Conservation (phyloP, 2,329 filamentous ascomycete genomes). For the Aspergillus candidus region DNA sequence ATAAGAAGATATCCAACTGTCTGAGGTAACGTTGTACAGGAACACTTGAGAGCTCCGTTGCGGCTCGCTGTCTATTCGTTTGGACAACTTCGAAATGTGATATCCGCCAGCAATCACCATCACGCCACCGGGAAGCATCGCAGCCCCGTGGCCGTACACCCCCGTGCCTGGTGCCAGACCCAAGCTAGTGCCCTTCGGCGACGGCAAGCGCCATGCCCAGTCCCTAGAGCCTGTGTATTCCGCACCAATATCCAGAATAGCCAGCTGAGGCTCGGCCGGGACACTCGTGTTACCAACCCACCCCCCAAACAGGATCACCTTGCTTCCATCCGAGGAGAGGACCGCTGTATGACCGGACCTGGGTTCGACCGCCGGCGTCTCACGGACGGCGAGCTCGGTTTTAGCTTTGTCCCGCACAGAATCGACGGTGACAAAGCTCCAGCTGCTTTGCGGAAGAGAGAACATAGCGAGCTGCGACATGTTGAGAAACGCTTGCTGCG, state of each 20-base stretch:
- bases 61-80: slow-evolving; percentile 28
- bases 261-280: slow-evolving; percentile 75
- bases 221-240: slow-evolving; percentile 55
- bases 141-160: slow-evolving; percentile 56
- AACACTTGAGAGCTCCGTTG: slow-evolving; percentile 43
- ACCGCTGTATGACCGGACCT: slow-evolving; percentile 85
- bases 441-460: slow-evolving; percentile 76
- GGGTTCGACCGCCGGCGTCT: slow-evolving; percentile 58
- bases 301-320: slow-evolving; percentile 76
- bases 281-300: slow-evolving; percentile 81
- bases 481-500: slow-evolving; percentile 76
- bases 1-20: slow-evolving; percentile 54
- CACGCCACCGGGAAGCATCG: slow-evolving; percentile 55
- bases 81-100: slow-evolving; percentile 41
- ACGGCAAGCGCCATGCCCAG: slow-evolving; percentile 42
- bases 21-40: slow-evolving; percentile 58
- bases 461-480: slow-evolving; percentile 88
- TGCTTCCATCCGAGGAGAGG: slow-evolving; percentile 68
- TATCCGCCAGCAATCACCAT: slow-evolving; percentile 59
- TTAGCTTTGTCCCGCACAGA: slow-evolving; percentile 36
- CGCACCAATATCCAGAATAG: slow-evolving; percentile 66
- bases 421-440: slow-evolving; percentile 71
- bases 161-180: slow-evolving; percentile 42
- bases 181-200: slow-evolving; percentile 22
- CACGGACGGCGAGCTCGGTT: slow-evolving; percentile 53